A percentile compares a stretch with the other conserved stretches of the same genome.
phyloP scores from a whole-genome alignment of 495 filamentous ascomycete species.

The Aspergillus asperescens region DNA sequence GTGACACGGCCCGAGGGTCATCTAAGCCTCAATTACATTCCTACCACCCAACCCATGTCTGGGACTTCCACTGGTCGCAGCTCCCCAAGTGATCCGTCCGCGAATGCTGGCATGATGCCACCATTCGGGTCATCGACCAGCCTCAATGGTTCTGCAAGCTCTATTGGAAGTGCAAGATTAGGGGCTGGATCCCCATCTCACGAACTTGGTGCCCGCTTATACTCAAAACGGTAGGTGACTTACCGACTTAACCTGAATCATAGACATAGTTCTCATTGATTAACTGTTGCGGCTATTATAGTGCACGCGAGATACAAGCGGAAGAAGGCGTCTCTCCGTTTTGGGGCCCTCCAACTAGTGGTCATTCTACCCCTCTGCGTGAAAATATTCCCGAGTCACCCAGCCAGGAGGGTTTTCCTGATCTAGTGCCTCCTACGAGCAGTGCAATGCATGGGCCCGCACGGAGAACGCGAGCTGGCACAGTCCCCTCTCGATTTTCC shows the following conservation, averaged over 20 bases:
- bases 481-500: conserved; percentile 90
- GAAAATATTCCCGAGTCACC: conserved; percentile 96
- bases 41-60: conserved; percentile 72
- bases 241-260: background rate
- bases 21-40: conserved; percentile 72
- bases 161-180: conserved; percentile 69
- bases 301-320: conserved; percentile 93
- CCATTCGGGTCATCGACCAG: conserved; percentile 66
- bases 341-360: conserved; percentile 94
- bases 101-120: conserved; percentile 61
- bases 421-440: conserved; percentile 66
- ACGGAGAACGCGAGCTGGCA: conserved; percentile 82
- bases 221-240: conserved; percentile 78
- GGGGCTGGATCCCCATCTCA: conserved; percentile 97
- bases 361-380: conserved; percentile 89
- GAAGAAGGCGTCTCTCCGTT: conserved; percentile 85
- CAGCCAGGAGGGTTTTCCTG: conserved; percentile 92
- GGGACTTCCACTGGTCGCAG: conserved; percentile 81
- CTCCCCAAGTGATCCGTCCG: conserved; percentile 76
- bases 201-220: conserved; percentile 73
- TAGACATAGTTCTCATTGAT: background rate
- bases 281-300: conserved; percentile 30
- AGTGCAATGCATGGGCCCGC: conserved; percentile 52
- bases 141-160: conserved; percentile 58
- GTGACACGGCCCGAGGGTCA: conserved; percentile 59